These are phyloP conservation scores for Podila clonocystis DNA, from an alignment of 192 early-diverging fungal species.

Conservation along the genomic window DNA sequence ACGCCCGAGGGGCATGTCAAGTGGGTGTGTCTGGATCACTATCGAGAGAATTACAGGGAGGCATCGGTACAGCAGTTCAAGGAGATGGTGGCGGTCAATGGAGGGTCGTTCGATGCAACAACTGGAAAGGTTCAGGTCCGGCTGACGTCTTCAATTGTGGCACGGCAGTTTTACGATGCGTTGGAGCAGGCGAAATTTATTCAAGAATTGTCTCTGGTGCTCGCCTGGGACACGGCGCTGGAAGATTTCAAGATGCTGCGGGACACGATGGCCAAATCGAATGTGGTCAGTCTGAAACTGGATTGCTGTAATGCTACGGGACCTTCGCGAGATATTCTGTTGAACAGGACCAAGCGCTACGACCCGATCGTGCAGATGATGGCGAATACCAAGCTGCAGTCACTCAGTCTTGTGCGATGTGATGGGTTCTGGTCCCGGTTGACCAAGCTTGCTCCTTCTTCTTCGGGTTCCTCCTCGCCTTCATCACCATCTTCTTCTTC, in stretches of 20 bases:
- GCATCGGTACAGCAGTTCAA: conserved; percentile 7
- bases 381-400: conserved; percentile 1
- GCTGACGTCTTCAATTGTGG: conserved; percentile 5
- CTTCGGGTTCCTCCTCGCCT: neutral
- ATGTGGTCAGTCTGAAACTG: conserved; percentile 13
- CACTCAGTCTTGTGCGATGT: conserved; percentile 6
- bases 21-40: conserved; percentile 40
- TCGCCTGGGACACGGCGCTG: conserved; percentile 10
- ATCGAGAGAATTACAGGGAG: conserved; percentile 2
- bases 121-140: conserved; percentile 7
- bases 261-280: conserved; percentile 8
- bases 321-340: neutral
- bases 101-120: conserved; percentile 15
- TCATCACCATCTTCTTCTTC: neutral
- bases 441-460: neutral
- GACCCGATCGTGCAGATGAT: neutral
- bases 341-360: neutral
- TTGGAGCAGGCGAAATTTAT: conserved; percentile 14
- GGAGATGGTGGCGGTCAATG: conserved; percentile 9
- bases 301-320: neutral
- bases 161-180: conserved; percentile 21
- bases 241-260: conserved; percentile 21
- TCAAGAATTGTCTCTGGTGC: conserved; percentile 18
- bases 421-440: conserved; percentile 30
- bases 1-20: conserved; percentile 19